Conservation (phyloP, 1,139 yeast species). For the Scheffersomyces stambukii region DNA sequence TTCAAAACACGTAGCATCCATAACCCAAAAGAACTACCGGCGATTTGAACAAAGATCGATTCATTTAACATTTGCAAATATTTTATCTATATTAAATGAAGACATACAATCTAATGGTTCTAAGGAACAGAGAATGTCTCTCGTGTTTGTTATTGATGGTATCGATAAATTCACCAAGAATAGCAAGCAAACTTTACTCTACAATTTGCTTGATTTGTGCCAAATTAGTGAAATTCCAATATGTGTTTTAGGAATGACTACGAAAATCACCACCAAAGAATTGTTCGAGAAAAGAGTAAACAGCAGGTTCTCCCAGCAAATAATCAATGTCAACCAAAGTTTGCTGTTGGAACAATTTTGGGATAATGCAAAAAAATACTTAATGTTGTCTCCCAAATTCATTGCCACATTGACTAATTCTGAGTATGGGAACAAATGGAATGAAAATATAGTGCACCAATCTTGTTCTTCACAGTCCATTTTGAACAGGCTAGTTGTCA, state of each 20-base stretch:
- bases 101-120: too few relatives aligned
- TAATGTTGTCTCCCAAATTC: constrained; percentile 19
- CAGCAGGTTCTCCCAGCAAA: constrained; percentile 81
- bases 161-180: constrained; percentile 73
- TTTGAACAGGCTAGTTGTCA: constrained; percentile 22
- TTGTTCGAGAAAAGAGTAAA: constrained; percentile 86
- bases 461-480: constrained; percentile 5
- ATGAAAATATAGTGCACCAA: constrained; percentile 34
- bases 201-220: constrained; percentile 81
- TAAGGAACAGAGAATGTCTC: constrained; percentile 38
- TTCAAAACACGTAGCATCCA: too few relatives aligned
- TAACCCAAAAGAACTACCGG: neutral
- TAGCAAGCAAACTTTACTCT: constrained; percentile 75
- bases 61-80: constrained; percentile 37
- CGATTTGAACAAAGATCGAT: constrained; percentile 42
- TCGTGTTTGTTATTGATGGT: constrained; percentile 79
- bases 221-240: constrained; percentile 75
- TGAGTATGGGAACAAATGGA: constrained; percentile 46
- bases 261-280: constrained; percentile 73
- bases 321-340: constrained; percentile 57
- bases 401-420: constrained; percentile 14
- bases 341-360: constrained; percentile 41
- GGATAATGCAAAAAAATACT: constrained; percentile 23
- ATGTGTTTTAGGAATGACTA: constrained; percentile 76
- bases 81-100: constrained; percentile 27